Percentiles rank a stretch among this genome's conserved stretches.
Conservation (phyloP, 805 yeast species). For the Saccharomycodes ludwigii region DNA sequence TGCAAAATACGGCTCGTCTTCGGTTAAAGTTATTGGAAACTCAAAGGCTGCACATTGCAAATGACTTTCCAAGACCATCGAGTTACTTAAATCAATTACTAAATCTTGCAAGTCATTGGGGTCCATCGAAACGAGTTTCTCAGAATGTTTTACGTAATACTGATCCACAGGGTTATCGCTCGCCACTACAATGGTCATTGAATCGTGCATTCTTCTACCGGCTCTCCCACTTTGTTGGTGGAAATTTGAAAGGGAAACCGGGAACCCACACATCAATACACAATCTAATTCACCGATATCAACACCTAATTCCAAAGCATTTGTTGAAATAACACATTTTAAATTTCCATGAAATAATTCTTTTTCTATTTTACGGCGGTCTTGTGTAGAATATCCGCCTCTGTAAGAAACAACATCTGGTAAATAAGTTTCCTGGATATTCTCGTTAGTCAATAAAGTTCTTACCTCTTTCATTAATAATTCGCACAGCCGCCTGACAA, state of each 20-base stretch:
- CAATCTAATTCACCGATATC: slow-evolving; percentile 91
- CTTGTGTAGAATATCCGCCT: slow-evolving; percentile 85
- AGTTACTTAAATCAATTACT: slow-evolving; percentile 47
- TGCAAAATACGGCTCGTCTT: slow-evolving; percentile 46
- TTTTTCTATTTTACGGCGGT: slow-evolving; percentile 75
- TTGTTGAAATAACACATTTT: slow-evolving; percentile 83
- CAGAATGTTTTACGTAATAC: slow-evolving; percentile 52
- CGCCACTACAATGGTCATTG: slow-evolving; percentile 75
- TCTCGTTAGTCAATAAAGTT: slow-evolving; percentile 9
- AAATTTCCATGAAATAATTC: slow-evolving; percentile 84
- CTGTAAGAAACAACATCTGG: slow-evolving; percentile 83
- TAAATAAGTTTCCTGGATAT: slow-evolving; percentile 30
- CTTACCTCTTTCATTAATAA: slow-evolving; percentile 75
- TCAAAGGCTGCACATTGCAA: slow-evolving; percentile 93
- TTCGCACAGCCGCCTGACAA: slow-evolving; percentile 78
- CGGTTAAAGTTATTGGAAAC: slow-evolving; percentile 42
- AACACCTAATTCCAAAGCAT: slow-evolving; percentile 90
- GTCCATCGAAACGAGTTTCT: slow-evolving; percentile 16
- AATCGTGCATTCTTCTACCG: slow-evolving; percentile 78
- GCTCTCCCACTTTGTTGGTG: slow-evolving; percentile 97
- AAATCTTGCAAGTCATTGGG: slow-evolving; percentile 53
- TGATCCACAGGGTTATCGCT: slow-evolving; percentile 80
- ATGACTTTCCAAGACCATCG: slow-evolving; percentile 63
- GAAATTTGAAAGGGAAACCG: slow-evolving; percentile 71
- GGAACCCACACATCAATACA: slow-evolving; percentile 87